phyloP scores from a whole-genome alignment of 1,284 basidiomycete species.

The Xerocomus nothofagi region DNA sequence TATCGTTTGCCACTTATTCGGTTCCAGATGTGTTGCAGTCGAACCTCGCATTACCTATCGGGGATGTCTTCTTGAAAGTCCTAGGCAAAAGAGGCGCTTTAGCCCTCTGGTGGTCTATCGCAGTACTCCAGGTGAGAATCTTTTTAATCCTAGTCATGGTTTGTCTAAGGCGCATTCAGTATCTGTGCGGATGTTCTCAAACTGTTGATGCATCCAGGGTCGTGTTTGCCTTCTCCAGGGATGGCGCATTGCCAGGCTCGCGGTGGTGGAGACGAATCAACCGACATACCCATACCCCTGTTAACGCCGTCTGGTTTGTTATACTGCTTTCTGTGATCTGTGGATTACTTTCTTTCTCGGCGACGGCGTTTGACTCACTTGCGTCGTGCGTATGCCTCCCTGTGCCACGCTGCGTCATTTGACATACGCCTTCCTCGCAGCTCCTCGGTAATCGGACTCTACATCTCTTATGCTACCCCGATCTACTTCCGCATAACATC shows the following conservation, averaged over 20 bases:
- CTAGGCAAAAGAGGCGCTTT: constrained; percentile 65
- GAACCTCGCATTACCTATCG: constrained; percentile 60
- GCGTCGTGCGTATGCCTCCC: constrained; percentile 49
- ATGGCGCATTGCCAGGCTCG: constrained; percentile 65
- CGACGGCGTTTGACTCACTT: constrained; percentile 56
- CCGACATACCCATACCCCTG: constrained; percentile 54
- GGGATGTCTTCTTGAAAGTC: constrained; percentile 59
- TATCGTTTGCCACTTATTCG: constrained; percentile 60
- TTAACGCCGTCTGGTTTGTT: constrained; percentile 70
- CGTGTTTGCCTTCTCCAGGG: constrained; percentile 73
- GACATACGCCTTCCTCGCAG: constrained; percentile 33
- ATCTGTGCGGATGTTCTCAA: constrained; percentile 60
- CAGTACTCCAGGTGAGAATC: constrained; percentile 56
- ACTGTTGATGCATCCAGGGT: no score
- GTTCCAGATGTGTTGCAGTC: constrained; percentile 48
- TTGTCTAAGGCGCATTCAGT: no score
- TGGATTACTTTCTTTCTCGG: constrained; percentile 62
- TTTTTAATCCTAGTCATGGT: neutral
- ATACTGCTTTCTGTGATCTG: constrained; percentile 50
- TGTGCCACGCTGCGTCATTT: neutral
- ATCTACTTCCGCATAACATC: constrained; percentile 67
- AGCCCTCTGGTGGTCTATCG: constrained; percentile 62
- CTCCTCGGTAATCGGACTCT: constrained; percentile 63
- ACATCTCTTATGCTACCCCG: constrained; percentile 48
- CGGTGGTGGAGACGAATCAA: constrained; percentile 63